Percentiles rank a stretch among this genome's conserved stretches.
phyloP scores from a whole-genome alignment of 2,329 filamentous ascomycete genomes.

The Magnaporthiopsis incrustans region DNA sequence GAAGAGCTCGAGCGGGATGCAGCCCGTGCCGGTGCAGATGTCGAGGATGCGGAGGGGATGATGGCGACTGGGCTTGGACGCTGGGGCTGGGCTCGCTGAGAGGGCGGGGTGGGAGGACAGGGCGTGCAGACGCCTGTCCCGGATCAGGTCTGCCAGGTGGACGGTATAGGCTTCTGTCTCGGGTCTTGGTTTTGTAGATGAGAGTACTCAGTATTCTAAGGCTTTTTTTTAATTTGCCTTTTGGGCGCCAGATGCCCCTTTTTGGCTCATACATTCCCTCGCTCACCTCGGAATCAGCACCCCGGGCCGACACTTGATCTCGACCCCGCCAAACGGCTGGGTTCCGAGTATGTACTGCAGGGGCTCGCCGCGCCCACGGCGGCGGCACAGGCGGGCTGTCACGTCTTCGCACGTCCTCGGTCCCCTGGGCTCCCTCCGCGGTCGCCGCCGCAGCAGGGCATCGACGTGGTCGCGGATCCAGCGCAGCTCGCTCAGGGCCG shows the following conservation, averaged over 20 bases:
- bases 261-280: background rate
- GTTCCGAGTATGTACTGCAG: conserved; percentile 84
- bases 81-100: background rate
- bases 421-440: too few species aligned
- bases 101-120: background rate
- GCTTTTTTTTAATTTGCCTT: too few species aligned
- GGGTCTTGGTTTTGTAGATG: conserved; percentile 28
- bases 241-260: background rate
- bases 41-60: conserved; percentile 59
- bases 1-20: conserved; percentile 71
- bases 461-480: conserved; percentile 60
- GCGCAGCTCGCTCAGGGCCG: conserved; percentile 60
- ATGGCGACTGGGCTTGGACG: background rate
- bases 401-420: too few species aligned
- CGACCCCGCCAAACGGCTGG: conserved; percentile 78
- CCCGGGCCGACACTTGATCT: conserved; percentile 66
- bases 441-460: background rate
- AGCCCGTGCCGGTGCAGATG: conserved; percentile 85
- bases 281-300: conserved; percentile 75
- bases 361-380: conserved; percentile 57
- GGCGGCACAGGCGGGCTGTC: conserved; percentile 37
- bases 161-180: conserved; percentile 65
- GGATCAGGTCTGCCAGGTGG: conserved; percentile 42
- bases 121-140: conserved; percentile 10
- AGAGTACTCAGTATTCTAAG: background rate